Percentiles rank a stretch among this genome's conserved stretches.
phyloP scores from a whole-genome alignment of 768 basidiomycete species.

The Xerocomellus amylosporus region DNA sequence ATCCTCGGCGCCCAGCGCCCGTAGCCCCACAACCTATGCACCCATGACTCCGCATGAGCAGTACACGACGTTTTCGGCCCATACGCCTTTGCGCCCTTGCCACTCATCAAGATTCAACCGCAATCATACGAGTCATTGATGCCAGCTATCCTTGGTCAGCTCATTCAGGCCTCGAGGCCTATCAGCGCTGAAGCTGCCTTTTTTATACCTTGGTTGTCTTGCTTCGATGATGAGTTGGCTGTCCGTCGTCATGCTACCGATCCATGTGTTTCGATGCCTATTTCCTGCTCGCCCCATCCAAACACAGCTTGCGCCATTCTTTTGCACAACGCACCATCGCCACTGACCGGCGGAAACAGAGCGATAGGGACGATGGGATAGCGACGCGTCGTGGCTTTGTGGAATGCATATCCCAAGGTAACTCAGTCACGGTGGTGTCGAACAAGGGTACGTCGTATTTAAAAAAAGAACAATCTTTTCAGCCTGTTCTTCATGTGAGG shows the following conservation, averaged over 20 bases:
- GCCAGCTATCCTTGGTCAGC: not conserved
- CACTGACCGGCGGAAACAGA: not conserved
- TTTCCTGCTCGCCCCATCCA: conserved; percentile 2
- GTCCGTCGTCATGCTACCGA: not conserved
- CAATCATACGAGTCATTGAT: not conserved
- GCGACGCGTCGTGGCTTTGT: not conserved
- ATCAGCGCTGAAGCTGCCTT: not conserved
- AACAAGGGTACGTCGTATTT: not conserved
- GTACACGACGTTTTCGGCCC: not conserved
- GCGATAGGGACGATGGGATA: not conserved
- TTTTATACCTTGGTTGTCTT: not conserved
- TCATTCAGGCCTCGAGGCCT: not conserved
- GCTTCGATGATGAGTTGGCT: not conserved
- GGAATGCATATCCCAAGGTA: not conserved
- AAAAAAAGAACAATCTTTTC: not conserved
- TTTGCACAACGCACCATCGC: not conserved
- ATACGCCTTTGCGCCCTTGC: not conserved
- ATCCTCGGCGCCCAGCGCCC: not conserved
- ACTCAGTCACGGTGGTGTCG: not conserved
- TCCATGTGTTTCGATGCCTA: not conserved
- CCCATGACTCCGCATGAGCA: not conserved
- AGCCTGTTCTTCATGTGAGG: not conserved
- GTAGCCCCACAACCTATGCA: not conserved
- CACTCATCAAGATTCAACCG: not conserved
- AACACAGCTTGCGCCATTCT: not conserved